Evolutionary conservation across 2,329 filamentous ascomycete genomes (phyloP).

Genomic region (Colletotrichum sp.): DNA sequence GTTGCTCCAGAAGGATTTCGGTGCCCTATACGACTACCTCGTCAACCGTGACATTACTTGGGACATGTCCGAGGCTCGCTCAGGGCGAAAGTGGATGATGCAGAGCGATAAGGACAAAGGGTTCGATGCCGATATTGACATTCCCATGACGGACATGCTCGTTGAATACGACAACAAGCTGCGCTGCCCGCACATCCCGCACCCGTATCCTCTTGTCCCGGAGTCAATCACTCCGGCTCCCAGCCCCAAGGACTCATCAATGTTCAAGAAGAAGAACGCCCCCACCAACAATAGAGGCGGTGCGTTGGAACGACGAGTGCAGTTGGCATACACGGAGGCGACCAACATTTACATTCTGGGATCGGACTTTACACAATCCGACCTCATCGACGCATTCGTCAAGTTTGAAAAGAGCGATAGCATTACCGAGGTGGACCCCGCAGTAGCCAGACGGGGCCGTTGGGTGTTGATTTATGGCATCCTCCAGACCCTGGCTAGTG

Average conservation of each 20-base stretch:
- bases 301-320: slow-evolving; percentile 53
- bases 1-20: slow-evolving; percentile 69
- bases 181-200: slow-evolving; percentile 69
- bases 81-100: slow-evolving; percentile 70
- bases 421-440: slow-evolving; percentile 56
- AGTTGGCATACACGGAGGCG: slow-evolving; percentile 63
- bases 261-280: slow-evolving; percentile 37
- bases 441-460: slow-evolving; percentile 60
- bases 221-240: slow-evolving; percentile 45
- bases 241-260: slow-evolving; percentile 28
- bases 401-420: slow-evolving; percentile 62
- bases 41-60: slow-evolving; percentile 71
- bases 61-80: slow-evolving; percentile 66
- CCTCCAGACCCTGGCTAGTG: slow-evolving; percentile 62
- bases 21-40: slow-evolving; percentile 72
- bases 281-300: slow-evolving; percentile 26
- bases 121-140: slow-evolving; percentile 58
- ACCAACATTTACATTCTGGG: slow-evolving; percentile 64
- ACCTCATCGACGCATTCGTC: slow-evolving; percentile 60
- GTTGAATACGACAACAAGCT: slow-evolving; percentile 68
- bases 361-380: slow-evolving; percentile 56
- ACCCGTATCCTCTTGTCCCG: slow-evolving; percentile 71
- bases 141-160: slow-evolving; percentile 72
- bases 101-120: slow-evolving; percentile 49
- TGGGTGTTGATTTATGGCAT: slow-evolving; percentile 68